Percentiles rank a stretch among this genome's conserved stretches.
Conservation (phyloP, 208 protist genomes). For the Crithidia brevicula region DNA sequence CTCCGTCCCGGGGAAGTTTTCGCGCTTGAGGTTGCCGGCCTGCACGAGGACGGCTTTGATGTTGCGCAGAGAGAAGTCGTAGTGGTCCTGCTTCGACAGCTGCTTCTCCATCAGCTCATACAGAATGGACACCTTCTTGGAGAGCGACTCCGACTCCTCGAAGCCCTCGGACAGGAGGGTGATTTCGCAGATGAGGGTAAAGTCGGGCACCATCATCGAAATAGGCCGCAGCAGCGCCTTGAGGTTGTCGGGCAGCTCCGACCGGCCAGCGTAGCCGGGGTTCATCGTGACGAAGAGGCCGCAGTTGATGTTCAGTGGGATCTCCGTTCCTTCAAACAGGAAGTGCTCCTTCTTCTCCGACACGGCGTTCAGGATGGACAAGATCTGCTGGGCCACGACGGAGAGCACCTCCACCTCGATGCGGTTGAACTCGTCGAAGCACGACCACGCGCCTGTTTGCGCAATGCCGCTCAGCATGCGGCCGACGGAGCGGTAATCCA, state of each 20-base stretch:
- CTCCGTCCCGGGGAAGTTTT: conserved; percentile 92
- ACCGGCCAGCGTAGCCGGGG: conserved; percentile 98
- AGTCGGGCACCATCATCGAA: conserved; percentile 99
- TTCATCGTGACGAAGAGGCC: conserved; percentile 99
- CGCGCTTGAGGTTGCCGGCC: conserved; percentile 94
- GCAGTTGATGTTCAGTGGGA: conserved; percentile 95
- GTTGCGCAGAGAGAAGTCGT: conserved; percentile 98
- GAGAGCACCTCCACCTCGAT: conserved; percentile 98
- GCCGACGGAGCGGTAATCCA: conserved; percentile 97
- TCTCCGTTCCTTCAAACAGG: conserved; percentile 95
- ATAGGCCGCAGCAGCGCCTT: conserved; percentile 98
- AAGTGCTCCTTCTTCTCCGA: conserved; percentile 83
- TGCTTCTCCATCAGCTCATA: conserved; percentile 98
- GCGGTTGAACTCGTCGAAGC: conserved; percentile 99
- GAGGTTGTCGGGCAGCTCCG: conserved; percentile 99
- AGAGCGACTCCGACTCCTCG: conserved; percentile 92
- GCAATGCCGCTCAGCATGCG: conserved; percentile 97
- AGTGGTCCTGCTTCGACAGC: conserved; percentile 98
- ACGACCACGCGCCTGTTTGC: conserved; percentile 98
- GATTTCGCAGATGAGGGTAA: conserved; percentile 97
- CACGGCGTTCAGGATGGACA: conserved; percentile 93
- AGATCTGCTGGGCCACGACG: conserved; percentile 98
- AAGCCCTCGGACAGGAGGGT: conserved; percentile 98
- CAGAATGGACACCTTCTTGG: conserved; percentile 97
- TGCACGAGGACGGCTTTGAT: conserved; percentile 97